A percentile compares a stretch with the other conserved stretches of the same genome.
Conservation (phyloP, 352 stramenopile species). For the Phytophthora palmivora region DNA sequence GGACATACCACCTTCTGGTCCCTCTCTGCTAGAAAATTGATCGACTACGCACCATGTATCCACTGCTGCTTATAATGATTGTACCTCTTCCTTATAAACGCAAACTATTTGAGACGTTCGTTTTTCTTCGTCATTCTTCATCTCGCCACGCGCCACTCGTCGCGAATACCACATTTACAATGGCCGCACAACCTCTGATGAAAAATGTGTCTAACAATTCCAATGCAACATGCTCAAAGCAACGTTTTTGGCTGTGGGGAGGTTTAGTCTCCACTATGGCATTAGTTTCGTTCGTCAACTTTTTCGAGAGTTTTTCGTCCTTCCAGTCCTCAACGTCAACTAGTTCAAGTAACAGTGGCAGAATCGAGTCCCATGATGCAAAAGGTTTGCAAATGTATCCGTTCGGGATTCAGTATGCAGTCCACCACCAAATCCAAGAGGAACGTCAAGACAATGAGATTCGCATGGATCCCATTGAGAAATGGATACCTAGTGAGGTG, state of each 20-base stretch:
- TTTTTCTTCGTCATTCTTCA: constrained; percentile 6
- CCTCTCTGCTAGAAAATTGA: background rate
- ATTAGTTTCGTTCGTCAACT: constrained; percentile 22
- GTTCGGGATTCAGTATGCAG: constrained; percentile 1
- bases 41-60: constrained; percentile 16
- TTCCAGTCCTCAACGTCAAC: constrained; percentile 3
- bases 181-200: constrained; percentile 10
- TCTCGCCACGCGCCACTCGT: background rate
- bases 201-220: constrained; percentile 8
- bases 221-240: constrained; percentile 16
- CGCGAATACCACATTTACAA: background rate
- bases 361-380: background rate
- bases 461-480: constrained; percentile 5
- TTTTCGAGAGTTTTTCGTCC: constrained; percentile 22
- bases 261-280: constrained; percentile 23
- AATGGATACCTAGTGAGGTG: constrained; percentile 18
- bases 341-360: background rate
- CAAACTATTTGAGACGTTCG: constrained; percentile 3
- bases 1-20: constrained; percentile 9
- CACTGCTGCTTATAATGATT: background rate
- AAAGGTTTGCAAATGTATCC: constrained; percentile 22
- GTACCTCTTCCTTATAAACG: background rate
- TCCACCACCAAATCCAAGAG: constrained; percentile 19
- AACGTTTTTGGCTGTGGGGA: constrained; percentile 19
- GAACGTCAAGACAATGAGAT: constrained; percentile 7